phyloP scores from a whole-genome alignment of 345 rosid species.

The Mallotus nudiflorus region DNA sequence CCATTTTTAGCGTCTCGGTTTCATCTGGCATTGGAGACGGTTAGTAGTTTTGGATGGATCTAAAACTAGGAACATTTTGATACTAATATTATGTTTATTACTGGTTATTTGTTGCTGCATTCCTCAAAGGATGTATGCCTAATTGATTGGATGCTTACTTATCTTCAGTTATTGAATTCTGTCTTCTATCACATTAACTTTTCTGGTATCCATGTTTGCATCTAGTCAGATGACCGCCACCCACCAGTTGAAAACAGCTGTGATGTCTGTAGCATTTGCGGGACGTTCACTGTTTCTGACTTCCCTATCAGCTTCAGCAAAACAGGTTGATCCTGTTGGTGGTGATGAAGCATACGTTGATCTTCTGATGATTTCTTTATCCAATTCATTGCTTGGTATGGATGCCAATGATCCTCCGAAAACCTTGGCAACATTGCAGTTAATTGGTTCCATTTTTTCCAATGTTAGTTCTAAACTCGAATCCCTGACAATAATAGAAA shows the following conservation, averaged over 20 bases:
- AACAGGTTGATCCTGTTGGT: constrained; percentile 53
- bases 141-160: neutral
- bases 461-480: constrained; percentile 58
- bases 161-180: constrained; percentile 13
- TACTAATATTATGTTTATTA: constrained; percentile 1
- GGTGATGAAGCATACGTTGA: constrained; percentile 47
- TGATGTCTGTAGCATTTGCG: constrained; percentile 94
- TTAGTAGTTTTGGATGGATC: constrained; percentile 40
- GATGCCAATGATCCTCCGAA: constrained; percentile 99
- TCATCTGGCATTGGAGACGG: constrained; percentile 99
- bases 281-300: constrained; percentile 87
- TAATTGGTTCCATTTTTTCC: constrained; percentile 96
- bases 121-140: neutral
- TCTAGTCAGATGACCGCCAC: constrained; percentile 97
- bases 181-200: constrained; percentile 39
- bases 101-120: neutral
- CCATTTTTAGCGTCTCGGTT: constrained; percentile 92
- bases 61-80: neutral
- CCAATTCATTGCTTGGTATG: constrained; percentile 97
- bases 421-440: constrained; percentile 94
- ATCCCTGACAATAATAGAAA: constrained; percentile 1
- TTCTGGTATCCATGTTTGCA: constrained; percentile 43
- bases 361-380: constrained; percentile 77
- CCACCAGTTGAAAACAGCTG: constrained; percentile 97
- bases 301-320: constrained; percentile 52